Conservation (phyloP, 495 filamentous ascomycete species). For the Zalerion maritima region DNA sequence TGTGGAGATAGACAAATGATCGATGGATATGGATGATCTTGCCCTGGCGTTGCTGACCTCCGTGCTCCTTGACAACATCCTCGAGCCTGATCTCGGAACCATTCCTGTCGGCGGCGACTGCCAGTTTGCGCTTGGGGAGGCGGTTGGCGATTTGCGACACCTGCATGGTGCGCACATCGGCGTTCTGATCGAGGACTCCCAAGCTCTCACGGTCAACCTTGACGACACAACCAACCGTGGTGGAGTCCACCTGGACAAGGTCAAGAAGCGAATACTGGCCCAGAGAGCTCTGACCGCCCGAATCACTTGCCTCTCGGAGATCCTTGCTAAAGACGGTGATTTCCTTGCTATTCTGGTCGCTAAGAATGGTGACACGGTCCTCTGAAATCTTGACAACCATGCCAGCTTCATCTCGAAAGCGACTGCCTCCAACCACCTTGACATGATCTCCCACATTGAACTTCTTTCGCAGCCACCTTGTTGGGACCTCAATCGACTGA, state of each 20-base stretch:
- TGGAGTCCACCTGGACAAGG: conserved; percentile 81
- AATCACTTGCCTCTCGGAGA: conserved; percentile 79
- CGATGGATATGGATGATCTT: conserved; percentile 86
- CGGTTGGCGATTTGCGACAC: conserved; percentile 85
- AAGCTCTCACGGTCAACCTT: conserved; percentile 91
- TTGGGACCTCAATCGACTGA: conserved; percentile 79
- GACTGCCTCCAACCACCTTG: conserved; percentile 92
- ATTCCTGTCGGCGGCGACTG: conserved; percentile 83
- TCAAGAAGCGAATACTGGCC: conserved; percentile 85
- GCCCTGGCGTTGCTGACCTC: conserved; percentile 71
- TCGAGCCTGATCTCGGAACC: conserved; percentile 85
- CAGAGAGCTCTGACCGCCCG: conserved; percentile 61
- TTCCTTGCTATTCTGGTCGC: conserved; percentile 79
- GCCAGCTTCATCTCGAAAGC: conserved; percentile 83
- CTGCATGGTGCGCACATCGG: conserved; percentile 63
- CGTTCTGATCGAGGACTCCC: conserved; percentile 80
- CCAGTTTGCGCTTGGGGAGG: conserved; percentile 59
- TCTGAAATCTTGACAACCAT: conserved; percentile 90
- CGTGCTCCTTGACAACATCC: conserved; percentile 81
- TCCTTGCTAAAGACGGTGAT: conserved; percentile 98
- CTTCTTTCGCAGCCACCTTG: conserved; percentile 82
- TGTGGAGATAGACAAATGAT: conserved; percentile 76
- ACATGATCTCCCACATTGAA: conserved; percentile 95
- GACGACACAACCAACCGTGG: conserved; percentile 82
- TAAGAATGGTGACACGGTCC: conserved; percentile 81